These are phyloP conservation scores for Ajuga chamaepitys DNA, from an alignment of 257 asterid genomes.

Conservation along the genomic window DNA sequence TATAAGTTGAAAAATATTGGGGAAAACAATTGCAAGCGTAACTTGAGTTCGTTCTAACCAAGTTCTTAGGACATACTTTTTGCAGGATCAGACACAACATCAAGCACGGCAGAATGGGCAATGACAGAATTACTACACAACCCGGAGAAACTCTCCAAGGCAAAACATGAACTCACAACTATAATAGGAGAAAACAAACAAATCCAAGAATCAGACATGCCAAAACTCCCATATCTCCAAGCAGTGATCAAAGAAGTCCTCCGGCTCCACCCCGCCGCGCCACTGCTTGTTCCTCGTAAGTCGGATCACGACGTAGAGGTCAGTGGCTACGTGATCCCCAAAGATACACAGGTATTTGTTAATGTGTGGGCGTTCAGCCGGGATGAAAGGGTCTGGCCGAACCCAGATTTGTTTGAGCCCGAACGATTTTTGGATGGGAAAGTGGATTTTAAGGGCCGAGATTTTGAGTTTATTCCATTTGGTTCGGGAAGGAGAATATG, in stretches of 20 bases:
- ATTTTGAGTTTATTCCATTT: slow-evolving; percentile 27
- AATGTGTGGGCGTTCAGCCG: slow-evolving; percentile 15
- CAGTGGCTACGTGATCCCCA: slow-evolving; percentile 18
- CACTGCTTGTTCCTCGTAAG: not conserved
- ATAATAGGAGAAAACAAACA: not conserved
- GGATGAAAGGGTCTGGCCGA: slow-evolving; percentile 13
- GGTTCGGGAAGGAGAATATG: slow-evolving; percentile 32
- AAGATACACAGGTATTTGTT: not conserved
- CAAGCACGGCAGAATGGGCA: slow-evolving; percentile 19
- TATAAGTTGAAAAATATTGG: no score
- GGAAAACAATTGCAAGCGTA: no score
- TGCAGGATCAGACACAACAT: slow-evolving; percentile 13
- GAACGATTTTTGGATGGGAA: not conserved
- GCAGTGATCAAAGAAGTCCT: slow-evolving; percentile 6
- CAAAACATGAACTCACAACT: slow-evolving; percentile 10
- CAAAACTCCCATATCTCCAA: slow-evolving; percentile 12
- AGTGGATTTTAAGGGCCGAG: slow-evolving; percentile 12
- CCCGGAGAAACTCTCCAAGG: not conserved
- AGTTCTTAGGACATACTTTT: slow-evolving; percentile 16
- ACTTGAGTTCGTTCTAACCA: no score
- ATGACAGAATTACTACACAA: not conserved
- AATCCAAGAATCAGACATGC: slow-evolving; percentile 22
- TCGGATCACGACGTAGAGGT: not conserved
- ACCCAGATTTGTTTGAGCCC: slow-evolving; percentile 10
- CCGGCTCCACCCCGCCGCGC: not conserved